Conservation (phyloP, 768 basidiomycete genomes). For the Hortiboletus flavorubellus region DNA sequence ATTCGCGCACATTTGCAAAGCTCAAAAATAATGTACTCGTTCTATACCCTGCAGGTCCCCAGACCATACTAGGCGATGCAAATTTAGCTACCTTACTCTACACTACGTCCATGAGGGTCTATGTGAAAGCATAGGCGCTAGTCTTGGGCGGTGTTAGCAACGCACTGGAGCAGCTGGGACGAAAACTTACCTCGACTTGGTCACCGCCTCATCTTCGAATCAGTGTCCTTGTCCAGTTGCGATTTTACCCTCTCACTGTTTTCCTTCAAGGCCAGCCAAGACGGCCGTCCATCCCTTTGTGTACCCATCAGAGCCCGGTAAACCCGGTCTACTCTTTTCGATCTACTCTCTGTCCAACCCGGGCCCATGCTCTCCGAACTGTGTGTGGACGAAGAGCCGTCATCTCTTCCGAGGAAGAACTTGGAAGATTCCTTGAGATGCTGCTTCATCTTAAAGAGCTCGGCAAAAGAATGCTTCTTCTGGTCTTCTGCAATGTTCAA, state of each 20-base stretch:
- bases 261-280: constrained; percentile 32
- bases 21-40: too few species aligned
- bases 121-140: too few species aligned
- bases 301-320: constrained; percentile 28
- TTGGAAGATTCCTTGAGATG: constrained; percentile 13
- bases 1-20: not conserved
- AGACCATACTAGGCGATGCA: too few species aligned
- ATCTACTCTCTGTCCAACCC: constrained; percentile 28
- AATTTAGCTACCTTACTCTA: not conserved
- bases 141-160: constrained; percentile 4
- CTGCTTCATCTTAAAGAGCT: constrained; percentile 16
- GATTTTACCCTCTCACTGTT: constrained; percentile 20
- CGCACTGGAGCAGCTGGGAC: not conserved
- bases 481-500: constrained; percentile 16
- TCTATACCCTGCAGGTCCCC: too few species aligned
- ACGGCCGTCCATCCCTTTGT: constrained; percentile 29
- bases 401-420: constrained; percentile 30
- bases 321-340: constrained; percentile 25
- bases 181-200: constrained; percentile 3
- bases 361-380: constrained; percentile 28
- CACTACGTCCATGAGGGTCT: not conserved
- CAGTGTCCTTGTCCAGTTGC: constrained; percentile 16
- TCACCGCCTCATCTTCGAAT: not conserved
- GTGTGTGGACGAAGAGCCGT: not conserved
- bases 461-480: constrained; percentile 11